Percentiles rank a stretch among this genome's conserved stretches.
phyloP scores from a whole-genome alignment of 176 grass and related monocot species.

The Echinochloa phyllopogon region DNA sequence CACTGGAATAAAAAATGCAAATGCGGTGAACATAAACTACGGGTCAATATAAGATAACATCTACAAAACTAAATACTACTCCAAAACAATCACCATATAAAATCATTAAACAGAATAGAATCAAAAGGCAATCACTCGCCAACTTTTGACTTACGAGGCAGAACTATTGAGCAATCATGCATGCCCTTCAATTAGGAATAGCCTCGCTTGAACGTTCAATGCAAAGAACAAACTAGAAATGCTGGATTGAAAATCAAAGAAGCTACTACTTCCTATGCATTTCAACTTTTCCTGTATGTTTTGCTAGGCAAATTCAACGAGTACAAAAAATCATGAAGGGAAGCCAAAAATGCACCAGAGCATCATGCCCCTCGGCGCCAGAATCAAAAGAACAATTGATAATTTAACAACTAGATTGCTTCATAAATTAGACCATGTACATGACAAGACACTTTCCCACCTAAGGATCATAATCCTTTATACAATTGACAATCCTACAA shows the following conservation, averaged over 20 bases:
- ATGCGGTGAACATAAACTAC: neutral
- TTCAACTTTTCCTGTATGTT: neutral
- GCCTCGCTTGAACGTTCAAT: neutral
- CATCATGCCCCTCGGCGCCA: neutral
- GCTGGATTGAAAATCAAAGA: conserved; percentile 2
- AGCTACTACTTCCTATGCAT: neutral
- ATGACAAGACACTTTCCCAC: conserved; percentile 19
- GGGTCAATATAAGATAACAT: neutral
- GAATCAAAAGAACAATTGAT: neutral
- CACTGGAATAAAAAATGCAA: neutral
- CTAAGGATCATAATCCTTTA: conserved; percentile 35
- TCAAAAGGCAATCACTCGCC: neutral
- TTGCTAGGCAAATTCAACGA: neutral
- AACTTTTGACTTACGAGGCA: conserved; percentile 7
- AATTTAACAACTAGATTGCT: conserved; percentile 11
- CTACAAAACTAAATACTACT: neutral
- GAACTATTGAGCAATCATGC: neutral
- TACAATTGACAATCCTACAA: conserved; percentile 55
- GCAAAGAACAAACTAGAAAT: neutral
- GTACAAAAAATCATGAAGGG: neutral
- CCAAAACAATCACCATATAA: neutral
- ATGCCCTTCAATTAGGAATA: neutral
- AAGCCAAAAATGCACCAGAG: neutral
- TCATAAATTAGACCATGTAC: conserved; percentile 52
- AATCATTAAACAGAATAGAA: neutral